Conservation (phyloP, 176 grass and related monocot genomes). For the Hyparrhenia diplandra region DNA sequence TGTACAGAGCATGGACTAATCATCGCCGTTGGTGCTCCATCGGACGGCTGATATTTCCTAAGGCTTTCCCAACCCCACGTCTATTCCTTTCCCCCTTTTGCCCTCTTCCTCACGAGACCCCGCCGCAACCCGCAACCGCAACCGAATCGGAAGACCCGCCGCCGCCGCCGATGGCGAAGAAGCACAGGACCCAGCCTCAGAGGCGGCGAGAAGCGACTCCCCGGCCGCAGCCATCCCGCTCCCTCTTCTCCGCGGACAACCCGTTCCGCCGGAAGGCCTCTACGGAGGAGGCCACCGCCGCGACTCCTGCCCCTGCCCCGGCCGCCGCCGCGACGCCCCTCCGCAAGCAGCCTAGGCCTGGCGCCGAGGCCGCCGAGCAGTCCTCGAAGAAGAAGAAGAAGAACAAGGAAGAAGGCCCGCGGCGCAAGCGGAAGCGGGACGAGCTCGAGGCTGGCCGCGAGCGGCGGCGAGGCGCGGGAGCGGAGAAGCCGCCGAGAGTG, state of each 20-base stretch:
- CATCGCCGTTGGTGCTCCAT: neutral
- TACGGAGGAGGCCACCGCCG: neutral
- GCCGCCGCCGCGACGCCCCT: neutral
- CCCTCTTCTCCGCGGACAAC: conserved; percentile 62
- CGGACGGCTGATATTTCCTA: neutral
- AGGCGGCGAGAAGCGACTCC: neutral
- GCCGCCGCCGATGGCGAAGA: conserved; percentile 45
- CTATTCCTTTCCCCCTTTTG: conserved; percentile 1
- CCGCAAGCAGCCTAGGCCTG: conserved; percentile 1
- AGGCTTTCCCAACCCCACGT: neutral
- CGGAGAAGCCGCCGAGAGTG: conserved; percentile 19
- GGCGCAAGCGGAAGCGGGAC: conserved; percentile 49
- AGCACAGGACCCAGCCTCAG: conserved; percentile 32
- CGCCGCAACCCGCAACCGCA: conserved; percentile 8
- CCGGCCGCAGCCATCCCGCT: conserved; percentile 23
- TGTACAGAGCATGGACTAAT: neutral
- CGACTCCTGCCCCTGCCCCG: too few relatives aligned
- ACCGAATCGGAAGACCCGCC: too few relatives aligned
- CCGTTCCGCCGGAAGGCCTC: conserved; percentile 52
- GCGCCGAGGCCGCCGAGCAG: neutral
- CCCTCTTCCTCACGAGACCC: neutral
- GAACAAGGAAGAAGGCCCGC: conserved; percentile 6
- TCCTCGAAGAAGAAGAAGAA: conserved; percentile 23
- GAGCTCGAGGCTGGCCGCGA: conserved; percentile 32
- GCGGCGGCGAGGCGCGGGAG: neutral